phyloP scores from a whole-genome alignment of 2,329 filamentous ascomycete species.

The Claviceps cyperi region DNA sequence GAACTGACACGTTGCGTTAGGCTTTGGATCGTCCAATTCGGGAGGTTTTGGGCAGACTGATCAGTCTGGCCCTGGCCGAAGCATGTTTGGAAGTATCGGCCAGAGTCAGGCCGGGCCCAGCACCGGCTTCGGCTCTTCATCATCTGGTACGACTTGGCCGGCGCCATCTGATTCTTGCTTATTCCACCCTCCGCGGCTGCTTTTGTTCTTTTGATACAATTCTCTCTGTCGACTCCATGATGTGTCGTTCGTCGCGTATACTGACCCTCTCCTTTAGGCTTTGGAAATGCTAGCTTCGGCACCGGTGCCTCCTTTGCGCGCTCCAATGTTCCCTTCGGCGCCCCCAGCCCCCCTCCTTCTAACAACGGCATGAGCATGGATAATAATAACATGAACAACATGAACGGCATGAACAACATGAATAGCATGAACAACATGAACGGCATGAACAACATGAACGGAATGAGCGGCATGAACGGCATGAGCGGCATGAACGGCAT shows the following conservation, averaged over 20 bases:
- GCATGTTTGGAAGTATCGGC: conserved; percentile 29
- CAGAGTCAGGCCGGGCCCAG: conserved; percentile 11
- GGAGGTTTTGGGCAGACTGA: conserved; percentile 29
- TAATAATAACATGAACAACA: too few species aligned
- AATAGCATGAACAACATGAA: too few species aligned
- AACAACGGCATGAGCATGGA: too few species aligned
- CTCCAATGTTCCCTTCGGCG: conserved; percentile 33
- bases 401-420: too few species aligned
- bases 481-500: too few species aligned
- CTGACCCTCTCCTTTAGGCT: conserved; percentile 11
- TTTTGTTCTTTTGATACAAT: neutral
- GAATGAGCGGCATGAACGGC: too few species aligned
- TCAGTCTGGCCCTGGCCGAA: conserved; percentile 16
- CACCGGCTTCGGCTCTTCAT: conserved; percentile 22
- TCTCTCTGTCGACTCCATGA: neutral
- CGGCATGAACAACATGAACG: too few species aligned
- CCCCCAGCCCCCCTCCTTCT: conserved; percentile 9
- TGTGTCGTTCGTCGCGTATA: neutral
- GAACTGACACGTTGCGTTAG: conserved; percentile 14
- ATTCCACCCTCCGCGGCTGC: neutral
- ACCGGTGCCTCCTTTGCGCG: conserved; percentile 36
- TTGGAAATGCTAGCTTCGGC: conserved; percentile 25
- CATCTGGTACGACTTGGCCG: conserved; percentile 16
- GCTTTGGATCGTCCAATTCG: conserved; percentile 20
- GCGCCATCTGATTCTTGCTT: neutral